Evolutionary conservation across 164 flowering plant species (phyloP), one percentile per base, ranked within the genome.

Genomic region (Buxus sempervirens): DNA sequence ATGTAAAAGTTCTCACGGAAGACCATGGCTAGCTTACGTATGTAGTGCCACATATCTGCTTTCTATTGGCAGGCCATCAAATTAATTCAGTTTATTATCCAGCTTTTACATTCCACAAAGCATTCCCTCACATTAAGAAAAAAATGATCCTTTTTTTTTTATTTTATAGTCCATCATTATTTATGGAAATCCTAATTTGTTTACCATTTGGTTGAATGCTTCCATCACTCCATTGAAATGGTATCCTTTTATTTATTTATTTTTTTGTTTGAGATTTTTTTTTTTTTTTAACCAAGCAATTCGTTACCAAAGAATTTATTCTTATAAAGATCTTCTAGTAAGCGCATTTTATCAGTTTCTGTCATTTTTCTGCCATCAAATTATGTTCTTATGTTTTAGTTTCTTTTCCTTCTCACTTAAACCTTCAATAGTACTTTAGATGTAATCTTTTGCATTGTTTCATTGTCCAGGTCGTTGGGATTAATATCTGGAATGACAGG

Each of bases 401-500:
- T 15, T 45, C 13, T 2, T 45, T 15, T 45, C 51, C 51, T 15
- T 45, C 18, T 45, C 51, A 45, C 51, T 45, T 45, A 10, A 45
- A 45, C 51, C 9, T 1, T 15, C 1, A 45, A 45, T 45, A 10
- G 10, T 45, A 45, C 51, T 10, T 41, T 48, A 15, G 6, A 42
- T 2, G 1, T 38, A 28, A 16, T n/a, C 23, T 42, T n/a, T 23
- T 18, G 26, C 6, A 58, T 49, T 26, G 28, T 14, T 60, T 26
- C 58, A 27, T n/a, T 65, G 38, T 76, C 23, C 85, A 92, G 98
- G 85, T 86, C 97, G 54, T 45, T 93, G 65, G 98, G 98, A 21
- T 71, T 90, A 14, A 79, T 88, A 65, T 94, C 97, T 0, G 98
- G 98, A n/a, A 90, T 91, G 96, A 86, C 93, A 4, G 98, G 98